Evolutionary conservation across 148 eudicot species (phyloP).

Genomic region (Limonium bicolor): DNA sequence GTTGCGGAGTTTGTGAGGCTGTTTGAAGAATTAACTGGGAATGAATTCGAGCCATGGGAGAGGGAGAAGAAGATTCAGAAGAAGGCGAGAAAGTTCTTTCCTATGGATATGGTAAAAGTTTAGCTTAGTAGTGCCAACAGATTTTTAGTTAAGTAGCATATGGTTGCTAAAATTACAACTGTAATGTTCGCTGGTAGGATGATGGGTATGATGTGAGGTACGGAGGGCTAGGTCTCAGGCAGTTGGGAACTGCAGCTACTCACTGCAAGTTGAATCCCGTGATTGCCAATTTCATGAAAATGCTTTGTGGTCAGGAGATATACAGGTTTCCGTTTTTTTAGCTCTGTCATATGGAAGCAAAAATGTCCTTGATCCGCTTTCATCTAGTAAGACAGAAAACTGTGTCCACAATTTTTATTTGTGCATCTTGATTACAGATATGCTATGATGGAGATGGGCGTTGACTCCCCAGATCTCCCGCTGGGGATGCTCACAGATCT

Average conservation of each 20-base stretch:
- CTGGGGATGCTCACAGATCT: constrained; percentile 63
- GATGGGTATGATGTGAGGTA: constrained; percentile 70
- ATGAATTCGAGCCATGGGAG: constrained; percentile 71
- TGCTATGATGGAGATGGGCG: constrained; percentile 77
- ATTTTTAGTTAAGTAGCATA: no score
- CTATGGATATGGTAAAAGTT: constrained; percentile 61
- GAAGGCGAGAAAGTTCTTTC: constrained; percentile 42
- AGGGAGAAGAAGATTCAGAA: constrained; percentile 70
- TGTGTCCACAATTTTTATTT: neutral
- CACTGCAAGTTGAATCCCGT: constrained; percentile 53
- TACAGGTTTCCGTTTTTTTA: constrained; percentile 42
- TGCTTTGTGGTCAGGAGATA: constrained; percentile 61
- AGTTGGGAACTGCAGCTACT: constrained; percentile 43
- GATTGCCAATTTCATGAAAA: constrained; percentile 63
- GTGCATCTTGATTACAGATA: constrained; percentile 20
- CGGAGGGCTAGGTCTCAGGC: constrained; percentile 57
- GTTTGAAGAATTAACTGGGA: constrained; percentile 67
- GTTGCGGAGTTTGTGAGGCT: constrained; percentile 48
- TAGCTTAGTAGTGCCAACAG: neutral
- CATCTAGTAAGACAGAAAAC: no score
- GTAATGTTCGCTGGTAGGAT: constrained; percentile 18
- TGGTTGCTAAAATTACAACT: no score
- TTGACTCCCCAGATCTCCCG: constrained; percentile 60
- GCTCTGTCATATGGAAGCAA: no score
- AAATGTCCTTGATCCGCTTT: no score